Conservation (phyloP, 805 yeast species). For the Cyberlindnera galapagoensis region DNA sequence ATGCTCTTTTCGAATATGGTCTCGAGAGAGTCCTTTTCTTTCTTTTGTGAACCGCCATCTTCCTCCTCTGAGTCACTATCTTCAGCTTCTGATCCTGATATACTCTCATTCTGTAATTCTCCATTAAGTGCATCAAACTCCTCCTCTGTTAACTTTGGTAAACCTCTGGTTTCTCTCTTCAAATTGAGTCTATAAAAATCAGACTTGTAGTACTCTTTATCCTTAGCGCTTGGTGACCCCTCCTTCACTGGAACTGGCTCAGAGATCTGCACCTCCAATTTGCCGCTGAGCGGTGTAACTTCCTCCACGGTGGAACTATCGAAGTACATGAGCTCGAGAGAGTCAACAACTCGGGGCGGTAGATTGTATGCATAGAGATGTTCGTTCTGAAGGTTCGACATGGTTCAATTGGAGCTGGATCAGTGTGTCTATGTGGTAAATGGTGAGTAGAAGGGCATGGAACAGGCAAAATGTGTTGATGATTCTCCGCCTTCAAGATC, state of each 20-base stretch:
- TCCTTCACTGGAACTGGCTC: conserved; percentile 1
- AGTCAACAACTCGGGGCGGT: conserved; percentile 31
- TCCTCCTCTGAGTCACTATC: conserved; percentile 28
- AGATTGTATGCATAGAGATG: conserved; percentile 48
- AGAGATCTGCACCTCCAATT: too few relatives aligned
- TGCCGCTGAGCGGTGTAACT: conserved; percentile 15
- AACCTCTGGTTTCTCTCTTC: conserved; percentile 42
- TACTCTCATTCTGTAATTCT: conserved; percentile 42
- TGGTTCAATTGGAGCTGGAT: too few relatives aligned
- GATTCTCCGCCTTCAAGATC: too few relatives aligned
- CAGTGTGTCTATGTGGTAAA: too few relatives aligned
- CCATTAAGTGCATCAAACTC: conserved; percentile 54
- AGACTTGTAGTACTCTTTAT: conserved; percentile 45
- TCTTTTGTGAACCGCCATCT: conserved; percentile 20
- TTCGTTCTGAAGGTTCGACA: conserved; percentile 8
- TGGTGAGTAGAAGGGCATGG: too few relatives aligned
- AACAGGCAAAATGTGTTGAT: too few relatives aligned
- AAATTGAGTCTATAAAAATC: conserved; percentile 55
- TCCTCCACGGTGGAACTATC: conserved; percentile 42
- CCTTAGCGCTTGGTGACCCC: conserved; percentile 6
- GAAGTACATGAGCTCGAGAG: conserved; percentile 48
- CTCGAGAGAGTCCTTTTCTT: conserved; percentile 13
- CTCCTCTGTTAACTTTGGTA: conserved; percentile 42
- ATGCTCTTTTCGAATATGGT: conserved; percentile 20
- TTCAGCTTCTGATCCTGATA: conserved; percentile 50